Percentiles rank a stretch among this genome's conserved stretches.
Evolutionary conservation across 352 stramenopile species (phyloP).

Genomic region (Halophytophthora polymorphica): DNA sequence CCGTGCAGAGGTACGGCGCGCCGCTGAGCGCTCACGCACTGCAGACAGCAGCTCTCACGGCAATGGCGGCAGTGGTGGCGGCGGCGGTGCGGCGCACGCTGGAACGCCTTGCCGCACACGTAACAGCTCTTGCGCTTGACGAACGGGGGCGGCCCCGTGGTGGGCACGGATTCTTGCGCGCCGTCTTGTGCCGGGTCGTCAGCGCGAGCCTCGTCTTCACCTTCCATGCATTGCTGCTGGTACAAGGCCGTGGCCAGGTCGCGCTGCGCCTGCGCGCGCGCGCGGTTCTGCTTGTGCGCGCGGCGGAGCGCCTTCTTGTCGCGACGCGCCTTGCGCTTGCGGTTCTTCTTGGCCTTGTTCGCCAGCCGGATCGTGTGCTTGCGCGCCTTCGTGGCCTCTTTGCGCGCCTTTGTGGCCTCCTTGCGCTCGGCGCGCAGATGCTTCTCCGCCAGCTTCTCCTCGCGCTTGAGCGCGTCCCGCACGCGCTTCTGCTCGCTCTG

Average conservation of each 20-base stretch:
- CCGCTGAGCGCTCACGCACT: constrained; percentile 41
- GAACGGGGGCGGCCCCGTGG: constrained; percentile 19
- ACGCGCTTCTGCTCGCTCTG: neutral
- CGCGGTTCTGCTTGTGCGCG: constrained; percentile 2
- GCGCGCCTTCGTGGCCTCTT: constrained; percentile 18
- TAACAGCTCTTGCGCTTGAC: constrained; percentile 31
- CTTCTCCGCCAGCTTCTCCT: constrained; percentile 5
- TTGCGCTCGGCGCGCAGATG: constrained; percentile 12
- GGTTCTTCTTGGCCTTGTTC: constrained; percentile 20
- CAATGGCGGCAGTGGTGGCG: constrained; percentile 74
- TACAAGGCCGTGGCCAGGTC: too few relatives aligned
- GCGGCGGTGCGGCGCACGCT: constrained; percentile 18
- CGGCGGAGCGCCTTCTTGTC: constrained; percentile 6
- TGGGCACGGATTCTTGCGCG: neutral
- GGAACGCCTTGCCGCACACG: constrained; percentile 44
- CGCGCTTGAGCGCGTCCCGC: neutral
- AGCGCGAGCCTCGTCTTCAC: too few relatives aligned
- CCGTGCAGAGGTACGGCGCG: constrained; percentile 33
- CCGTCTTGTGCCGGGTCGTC: neutral
- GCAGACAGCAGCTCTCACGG: constrained; percentile 51
- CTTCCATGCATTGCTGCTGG: too few relatives aligned
- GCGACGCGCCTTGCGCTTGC: constrained; percentile 7
- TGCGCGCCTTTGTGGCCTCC: constrained; percentile 13
- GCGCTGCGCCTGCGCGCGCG: neutral
- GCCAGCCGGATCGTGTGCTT: constrained; percentile 14